Evolutionary conservation across 306 rosid genomes (phyloP).

Genomic region (Casuarina equisetifolia): DNA sequence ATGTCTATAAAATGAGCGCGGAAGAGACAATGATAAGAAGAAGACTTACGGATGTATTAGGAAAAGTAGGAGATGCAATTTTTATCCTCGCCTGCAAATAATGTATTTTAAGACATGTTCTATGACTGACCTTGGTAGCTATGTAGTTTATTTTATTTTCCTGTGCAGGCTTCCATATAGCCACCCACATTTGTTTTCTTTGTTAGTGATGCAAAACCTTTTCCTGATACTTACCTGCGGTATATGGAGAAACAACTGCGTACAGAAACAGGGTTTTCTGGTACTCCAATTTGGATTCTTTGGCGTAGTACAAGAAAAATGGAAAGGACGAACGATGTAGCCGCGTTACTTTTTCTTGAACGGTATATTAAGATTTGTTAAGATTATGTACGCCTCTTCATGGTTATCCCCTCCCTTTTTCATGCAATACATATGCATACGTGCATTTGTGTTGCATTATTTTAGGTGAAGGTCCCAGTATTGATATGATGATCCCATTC

Average conservation of each 20-base stretch:
- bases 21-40: neutral
- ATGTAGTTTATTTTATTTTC: slow-evolving; percentile 9
- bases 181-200: slow-evolving; percentile 96
- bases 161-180: slow-evolving; percentile 88
- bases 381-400: neutral
- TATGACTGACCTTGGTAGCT: neutral
- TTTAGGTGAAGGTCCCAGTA: neutral
- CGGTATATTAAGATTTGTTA: neutral
- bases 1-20: neutral
- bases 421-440: neutral
- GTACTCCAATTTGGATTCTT: slow-evolving; percentile 85
- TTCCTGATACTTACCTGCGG: slow-evolving; percentile 80
- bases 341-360: slow-evolving; percentile 13
- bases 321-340: slow-evolving; percentile 66
- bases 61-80: neutral
- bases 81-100: neutral
- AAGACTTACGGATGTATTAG: neutral
- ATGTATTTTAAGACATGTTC: neutral
- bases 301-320: slow-evolving; percentile 84
- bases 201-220: slow-evolving; percentile 90
- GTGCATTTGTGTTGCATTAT: too few relatives aligned
- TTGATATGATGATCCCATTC: neutral
- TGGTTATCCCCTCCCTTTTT: neutral
- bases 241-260: slow-evolving; percentile 93
- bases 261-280: slow-evolving; percentile 78